Base-by-base conservation (phyloP, 495 filamentous ascomycete genomes). In the Penicillium coffeae region DNA sequence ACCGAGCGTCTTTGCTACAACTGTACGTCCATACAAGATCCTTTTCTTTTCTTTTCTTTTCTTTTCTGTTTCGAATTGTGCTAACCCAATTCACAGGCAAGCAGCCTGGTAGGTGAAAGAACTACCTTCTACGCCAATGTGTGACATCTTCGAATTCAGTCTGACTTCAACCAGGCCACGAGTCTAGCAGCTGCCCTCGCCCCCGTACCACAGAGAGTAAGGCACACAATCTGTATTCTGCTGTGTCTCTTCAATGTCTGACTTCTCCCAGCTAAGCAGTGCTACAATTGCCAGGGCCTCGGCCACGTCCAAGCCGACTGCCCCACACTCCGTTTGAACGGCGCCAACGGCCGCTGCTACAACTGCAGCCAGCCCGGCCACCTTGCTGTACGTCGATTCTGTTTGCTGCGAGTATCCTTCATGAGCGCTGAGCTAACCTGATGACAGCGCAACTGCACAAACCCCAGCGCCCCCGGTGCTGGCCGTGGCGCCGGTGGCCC, bases 291-390 rank as follows among this genome's bases (percentile, higher is more conserved):
- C 78, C 93, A 97, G 73, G 94, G 94, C 30, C 78, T 96, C 51
- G 94, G 94, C 48, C 94, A 99, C 65, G 93, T 99, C 61, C 94
- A 99, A 75, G 94, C 94, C 52, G 94, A 97, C 69, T 99, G 94
- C 80, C 94, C 94, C 52, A 99, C 94, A 42, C 80, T 97, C 48
- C 89, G 94, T 60, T 74, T 99, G 50, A 95, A 86, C 66, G 89
- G 79, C 45, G 82, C 84, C 47, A 85, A 83, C 60, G 88, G 88
- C 47, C 87, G 90, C 45, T 99, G 94, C 85, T 97, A 99, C 72
- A 88, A 87, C 73, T 99, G 94, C 70, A 88, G 86, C 52, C 87
- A 92, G 64, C 80, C 85, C 50, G 94, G 94, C 40, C 94, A 99
- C 71, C 77, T 96, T 66, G 90, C 86, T 53, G 82, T 85, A 77